phyloP scores from a whole-genome alignment of 1,139 yeast genomes.

The Blastobotrys capitulatus region DNA sequence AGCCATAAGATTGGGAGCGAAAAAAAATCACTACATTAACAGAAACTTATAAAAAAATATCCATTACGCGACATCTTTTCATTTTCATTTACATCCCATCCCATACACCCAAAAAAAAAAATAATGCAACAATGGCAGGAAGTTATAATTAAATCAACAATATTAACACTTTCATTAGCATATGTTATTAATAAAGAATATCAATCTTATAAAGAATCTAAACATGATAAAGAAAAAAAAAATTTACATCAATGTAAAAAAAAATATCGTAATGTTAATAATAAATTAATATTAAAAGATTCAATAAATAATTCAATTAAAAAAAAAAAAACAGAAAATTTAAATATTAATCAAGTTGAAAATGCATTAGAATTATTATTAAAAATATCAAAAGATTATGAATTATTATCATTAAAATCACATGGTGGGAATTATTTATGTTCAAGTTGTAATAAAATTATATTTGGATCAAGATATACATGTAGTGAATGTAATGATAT shows the following conservation, averaged over 20 bases:
- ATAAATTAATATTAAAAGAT: not conserved
- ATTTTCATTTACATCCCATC: too few species aligned
- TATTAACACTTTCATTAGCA: too few species aligned
- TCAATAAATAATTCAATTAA: not conserved
- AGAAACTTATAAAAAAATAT: too few species aligned
- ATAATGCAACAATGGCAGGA: too few species aligned
- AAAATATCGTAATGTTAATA: not conserved
- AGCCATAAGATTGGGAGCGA: too few species aligned
- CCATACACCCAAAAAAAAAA: not conserved
- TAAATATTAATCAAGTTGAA: not conserved
- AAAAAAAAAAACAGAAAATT: not conserved
- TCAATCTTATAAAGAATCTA: too few species aligned
- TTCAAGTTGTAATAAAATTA: not conserved
- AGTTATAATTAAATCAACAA: too few species aligned
- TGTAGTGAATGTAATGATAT: constrained; percentile 19
- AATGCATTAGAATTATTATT: constrained; percentile 11
- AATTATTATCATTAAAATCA: constrained; percentile 6
- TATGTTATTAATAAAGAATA: too few species aligned
- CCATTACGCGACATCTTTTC: too few species aligned
- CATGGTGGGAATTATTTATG: constrained; percentile 2
- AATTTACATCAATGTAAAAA: not conserved
- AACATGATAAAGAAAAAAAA: too few species aligned
- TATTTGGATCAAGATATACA: constrained; percentile 17
- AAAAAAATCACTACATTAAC: too few species aligned
- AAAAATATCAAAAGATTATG: constrained; percentile 11